phyloP scores from a whole-genome alignment of 257 asterid species.

The Nemophila menziesii region DNA sequence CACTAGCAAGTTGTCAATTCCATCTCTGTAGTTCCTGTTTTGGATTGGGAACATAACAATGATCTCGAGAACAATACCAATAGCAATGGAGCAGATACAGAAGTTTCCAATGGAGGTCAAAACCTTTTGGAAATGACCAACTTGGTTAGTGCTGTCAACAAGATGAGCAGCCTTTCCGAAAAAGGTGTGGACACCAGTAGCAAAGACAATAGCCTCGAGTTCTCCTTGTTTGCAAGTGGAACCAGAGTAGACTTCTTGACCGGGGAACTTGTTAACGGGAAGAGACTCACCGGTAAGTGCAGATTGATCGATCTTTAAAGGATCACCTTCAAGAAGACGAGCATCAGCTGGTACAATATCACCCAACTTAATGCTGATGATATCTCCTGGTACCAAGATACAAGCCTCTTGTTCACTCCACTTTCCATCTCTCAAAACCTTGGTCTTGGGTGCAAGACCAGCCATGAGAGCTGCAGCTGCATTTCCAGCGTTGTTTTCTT shows the following conservation, averaged over 20 bases:
- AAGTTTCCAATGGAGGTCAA: slow-evolving; percentile 84
- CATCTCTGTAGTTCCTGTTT: slow-evolving; percentile 52
- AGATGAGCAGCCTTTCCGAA: slow-evolving; percentile 97
- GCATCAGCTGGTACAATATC: slow-evolving; percentile 91
- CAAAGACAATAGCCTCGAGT: slow-evolving; percentile 76
- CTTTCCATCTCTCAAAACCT: slow-evolving; percentile 81
- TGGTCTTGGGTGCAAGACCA: slow-evolving; percentile 85
- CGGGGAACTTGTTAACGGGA: slow-evolving; percentile 71
- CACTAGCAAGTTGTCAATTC: slow-evolving; percentile 77
- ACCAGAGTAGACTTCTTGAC: slow-evolving; percentile 72
- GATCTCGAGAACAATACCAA: slow-evolving; percentile 71
- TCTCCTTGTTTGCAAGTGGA: slow-evolving; percentile 96
- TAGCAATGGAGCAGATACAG: slow-evolving; percentile 74
- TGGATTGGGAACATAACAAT: slow-evolving; percentile 81
- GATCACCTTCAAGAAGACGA: slow-evolving; percentile 88
- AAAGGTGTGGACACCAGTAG: slow-evolving; percentile 94
- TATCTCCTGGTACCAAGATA: slow-evolving; percentile 84
- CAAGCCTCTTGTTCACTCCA: slow-evolving; percentile 79
- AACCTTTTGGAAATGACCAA: slow-evolving; percentile 88
- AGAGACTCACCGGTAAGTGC: slow-evolving; percentile 88
- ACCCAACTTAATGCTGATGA: slow-evolving; percentile 78
- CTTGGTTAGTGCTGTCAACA: slow-evolving; percentile 87
- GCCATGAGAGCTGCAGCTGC: slow-evolving; percentile 96
- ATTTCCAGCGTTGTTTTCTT: slow-evolving; percentile 77
- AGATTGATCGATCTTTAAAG: slow-evolving; percentile 75